phyloP scores from a whole-genome alignment of 805 yeast species.

The Hemisphaericaspora nanyangensis region DNA sequence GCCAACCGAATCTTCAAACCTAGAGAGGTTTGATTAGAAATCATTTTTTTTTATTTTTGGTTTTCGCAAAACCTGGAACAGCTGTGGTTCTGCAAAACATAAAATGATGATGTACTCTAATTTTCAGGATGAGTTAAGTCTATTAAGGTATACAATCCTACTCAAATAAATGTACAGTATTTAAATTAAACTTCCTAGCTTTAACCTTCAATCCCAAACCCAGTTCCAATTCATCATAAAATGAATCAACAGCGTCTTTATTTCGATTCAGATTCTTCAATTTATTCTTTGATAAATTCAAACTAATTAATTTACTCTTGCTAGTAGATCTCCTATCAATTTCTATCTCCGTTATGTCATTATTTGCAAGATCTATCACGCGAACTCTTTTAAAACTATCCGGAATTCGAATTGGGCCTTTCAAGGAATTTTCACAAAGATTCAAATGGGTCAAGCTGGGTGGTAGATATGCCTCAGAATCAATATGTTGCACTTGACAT shows the following conservation, averaged over 20 bases:
- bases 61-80: no score
- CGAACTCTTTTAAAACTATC: slow-evolving; percentile 4
- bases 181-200: slow-evolving; percentile 22
- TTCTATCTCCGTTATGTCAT: slow-evolving; percentile 13
- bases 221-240: slow-evolving; percentile 20
- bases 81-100: no score
- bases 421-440: slow-evolving; percentile 10
- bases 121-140: no score
- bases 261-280: slow-evolving; percentile 10
- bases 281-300: slow-evolving; percentile 18
- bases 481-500: slow-evolving; percentile 13
- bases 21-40: no score
- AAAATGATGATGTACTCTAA: no score
- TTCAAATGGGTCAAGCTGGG: slow-evolving; percentile 7
- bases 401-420: slow-evolving; percentile 7
- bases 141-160: no score
- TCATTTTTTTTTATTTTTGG: no score
- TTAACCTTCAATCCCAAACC: slow-evolving; percentile 17
- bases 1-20: no score
- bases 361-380: slow-evolving; percentile 15
- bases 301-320: slow-evolving; percentile 10
- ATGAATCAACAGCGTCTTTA: slow-evolving; percentile 14
- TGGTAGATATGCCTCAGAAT: slow-evolving; percentile 12
- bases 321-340: slow-evolving; percentile 4
- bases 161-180: slow-evolving; percentile 21